Conservation (phyloP, 2,329 filamentous ascomycete species). For the Hypoxylon sp. region DNA sequence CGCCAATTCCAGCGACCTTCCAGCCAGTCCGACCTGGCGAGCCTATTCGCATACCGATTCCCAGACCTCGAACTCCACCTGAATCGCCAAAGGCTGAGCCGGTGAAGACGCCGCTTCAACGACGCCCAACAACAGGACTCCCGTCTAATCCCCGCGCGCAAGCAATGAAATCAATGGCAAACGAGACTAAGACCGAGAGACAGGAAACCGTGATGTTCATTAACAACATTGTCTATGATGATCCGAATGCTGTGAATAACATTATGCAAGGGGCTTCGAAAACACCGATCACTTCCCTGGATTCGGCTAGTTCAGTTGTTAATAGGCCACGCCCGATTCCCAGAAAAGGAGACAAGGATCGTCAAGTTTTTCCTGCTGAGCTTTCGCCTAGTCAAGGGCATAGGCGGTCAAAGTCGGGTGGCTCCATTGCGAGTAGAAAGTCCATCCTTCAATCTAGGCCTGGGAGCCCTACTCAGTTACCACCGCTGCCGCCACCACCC, state of each 20-base stretch:
- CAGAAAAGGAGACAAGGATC: conserved; percentile 62
- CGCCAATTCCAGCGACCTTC: conserved; percentile 44
- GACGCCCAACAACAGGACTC: conserved; percentile 63
- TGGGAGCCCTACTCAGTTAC: conserved; percentile 65
- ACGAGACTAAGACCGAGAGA: conserved; percentile 52
- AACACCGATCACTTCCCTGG: conserved; percentile 44
- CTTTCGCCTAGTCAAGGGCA: conserved; percentile 59
- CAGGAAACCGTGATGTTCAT: conserved; percentile 69
- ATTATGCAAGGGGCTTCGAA: conserved; percentile 64
- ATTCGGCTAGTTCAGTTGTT: conserved; percentile 61
- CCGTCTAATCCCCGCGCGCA: conserved; percentile 64
- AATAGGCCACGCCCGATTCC: conserved; percentile 71
- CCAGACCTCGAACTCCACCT: conserved; percentile 54
- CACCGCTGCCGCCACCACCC: conserved; percentile 66
- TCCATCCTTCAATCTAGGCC: conserved; percentile 62
- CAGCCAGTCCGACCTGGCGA: conserved; percentile 51
- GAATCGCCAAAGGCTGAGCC: conserved; percentile 51
- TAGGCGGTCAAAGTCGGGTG: conserved; percentile 65
- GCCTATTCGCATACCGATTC: conserved; percentile 54
- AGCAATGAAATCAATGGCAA: conserved; percentile 52
- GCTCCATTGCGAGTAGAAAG: conserved; percentile 62
- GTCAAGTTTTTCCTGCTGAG: conserved; percentile 64
- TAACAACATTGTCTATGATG: conserved; percentile 69
- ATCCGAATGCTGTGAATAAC: conserved; percentile 64
- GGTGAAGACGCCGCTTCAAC: conserved; percentile 59